phyloP scores from a whole-genome alignment of 1,284 basidiomycete species.

The Sanguinoderma infundibulare region DNA sequence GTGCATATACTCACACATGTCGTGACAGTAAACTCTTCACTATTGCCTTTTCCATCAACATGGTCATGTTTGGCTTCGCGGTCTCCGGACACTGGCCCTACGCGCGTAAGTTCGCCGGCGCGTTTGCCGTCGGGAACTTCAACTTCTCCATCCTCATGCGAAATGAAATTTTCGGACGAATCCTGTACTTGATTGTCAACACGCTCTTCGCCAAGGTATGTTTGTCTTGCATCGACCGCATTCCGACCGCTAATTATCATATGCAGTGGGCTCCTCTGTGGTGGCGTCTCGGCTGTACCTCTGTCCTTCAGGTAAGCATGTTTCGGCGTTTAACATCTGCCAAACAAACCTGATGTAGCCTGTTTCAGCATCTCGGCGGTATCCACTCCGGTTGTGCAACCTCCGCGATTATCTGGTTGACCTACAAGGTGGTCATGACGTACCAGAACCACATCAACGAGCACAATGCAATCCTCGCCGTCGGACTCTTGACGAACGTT shows the following conservation, averaged over 20 bases:
- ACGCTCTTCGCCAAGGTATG: conserved; percentile 63
- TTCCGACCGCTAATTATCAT: conserved; percentile 14
- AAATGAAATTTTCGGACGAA: conserved; percentile 61
- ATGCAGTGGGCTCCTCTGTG: conserved; percentile 70
- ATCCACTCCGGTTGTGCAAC: conserved; percentile 77
- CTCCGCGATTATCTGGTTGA: conserved; percentile 68
- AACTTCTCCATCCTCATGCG: conserved; percentile 57
- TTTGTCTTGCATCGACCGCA: background rate
- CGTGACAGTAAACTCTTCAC: conserved; percentile 66
- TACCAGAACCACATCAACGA: conserved; percentile 51
- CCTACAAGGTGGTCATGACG: conserved; percentile 61
- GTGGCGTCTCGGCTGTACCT: conserved; percentile 72
- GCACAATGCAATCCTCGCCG: conserved; percentile 57
- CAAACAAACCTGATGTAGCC: background rate
- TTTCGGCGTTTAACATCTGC: background rate
- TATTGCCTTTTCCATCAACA: conserved; percentile 59
- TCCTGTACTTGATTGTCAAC: conserved; percentile 55
- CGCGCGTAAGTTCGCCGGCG: conserved; percentile 59
- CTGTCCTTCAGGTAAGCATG: conserved; percentile 59
- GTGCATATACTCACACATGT: background rate
- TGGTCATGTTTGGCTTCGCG: conserved; percentile 62
- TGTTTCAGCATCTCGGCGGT: conserved; percentile 68
- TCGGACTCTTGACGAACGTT: conserved; percentile 62
- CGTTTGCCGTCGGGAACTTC: conserved; percentile 61
- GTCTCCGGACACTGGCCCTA: conserved; percentile 70